These are phyloP conservation scores for Oenanthe javanica DNA, from an alignment of 140 eudicot species.

Conservation along the genomic window DNA sequence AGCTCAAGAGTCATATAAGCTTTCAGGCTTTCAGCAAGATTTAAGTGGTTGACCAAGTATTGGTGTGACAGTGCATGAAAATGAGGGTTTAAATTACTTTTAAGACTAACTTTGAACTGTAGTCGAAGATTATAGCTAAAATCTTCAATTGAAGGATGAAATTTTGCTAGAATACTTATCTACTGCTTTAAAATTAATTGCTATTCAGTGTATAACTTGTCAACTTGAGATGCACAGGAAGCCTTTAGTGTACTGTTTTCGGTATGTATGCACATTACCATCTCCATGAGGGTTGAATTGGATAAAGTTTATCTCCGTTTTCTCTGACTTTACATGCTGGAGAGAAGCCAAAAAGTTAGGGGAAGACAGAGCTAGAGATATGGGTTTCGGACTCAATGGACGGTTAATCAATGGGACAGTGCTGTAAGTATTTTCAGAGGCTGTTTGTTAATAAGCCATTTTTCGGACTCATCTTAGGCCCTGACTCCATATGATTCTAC, in stretches of 20 bases:
- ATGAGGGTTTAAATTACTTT: not conserved
- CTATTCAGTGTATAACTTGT: not conserved
- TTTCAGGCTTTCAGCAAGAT: not conserved
- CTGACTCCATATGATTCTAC: not conserved
- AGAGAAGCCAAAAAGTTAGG: not conserved
- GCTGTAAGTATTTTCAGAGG: not conserved
- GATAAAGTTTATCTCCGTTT: not conserved
- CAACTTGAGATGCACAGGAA: not conserved
- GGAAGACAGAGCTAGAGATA: constrained; percentile 4
- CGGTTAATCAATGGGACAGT: not conserved
- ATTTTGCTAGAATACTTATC: not conserved
- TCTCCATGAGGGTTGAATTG: not conserved
- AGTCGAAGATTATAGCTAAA: not conserved
- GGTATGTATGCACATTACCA: not conserved
- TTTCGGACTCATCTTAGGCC: not conserved
- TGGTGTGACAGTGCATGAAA: not conserved
- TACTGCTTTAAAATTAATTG: not conserved
- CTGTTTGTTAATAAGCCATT: not conserved
- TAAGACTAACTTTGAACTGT: not conserved
- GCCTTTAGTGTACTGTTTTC: not conserved
- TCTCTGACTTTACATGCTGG: constrained; percentile 10
- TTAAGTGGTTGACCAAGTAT: not conserved
- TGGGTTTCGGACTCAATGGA: not conserved
- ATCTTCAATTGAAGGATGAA: not conserved
- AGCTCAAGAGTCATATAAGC: too few species aligned